Evolutionary conservation across 164 flowering plant genomes (phyloP), one percentile per base, ranked within the genome.

Genomic region (Annona squamosa): DNA sequence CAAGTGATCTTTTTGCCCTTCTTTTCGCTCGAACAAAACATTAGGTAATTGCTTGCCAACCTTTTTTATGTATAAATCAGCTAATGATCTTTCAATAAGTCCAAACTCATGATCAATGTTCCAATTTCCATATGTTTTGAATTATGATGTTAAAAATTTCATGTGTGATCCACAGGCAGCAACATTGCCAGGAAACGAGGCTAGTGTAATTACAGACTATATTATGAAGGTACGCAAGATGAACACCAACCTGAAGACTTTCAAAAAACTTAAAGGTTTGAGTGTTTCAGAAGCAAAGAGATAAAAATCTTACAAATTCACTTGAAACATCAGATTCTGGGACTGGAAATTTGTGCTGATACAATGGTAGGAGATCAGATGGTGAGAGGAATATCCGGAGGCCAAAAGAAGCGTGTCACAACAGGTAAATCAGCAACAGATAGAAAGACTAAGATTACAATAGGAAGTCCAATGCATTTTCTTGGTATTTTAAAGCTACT

Each of bases 111-210:
- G 37, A 26, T 26, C 37, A 26, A 26, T 26, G 37, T 26, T 26
- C 37, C 37, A 26, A 26, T 26, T 26, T 26, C 37, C 37, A 26
- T 26, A 26, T 26, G 37, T 26, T 26, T 26, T 26, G 37, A 26
- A 26, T 26, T 26, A 26, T 26, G 37, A 26, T 26, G 37, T 26
- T 26, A 26, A 26, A 37, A 5, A 41, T 70, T 44, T 48, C 18
- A 43, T 69, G 81, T 85, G 5, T 63, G 37, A 17, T 4, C 88
- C 71, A 6, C 75, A 89, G 94, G 93, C 90, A 47, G 75, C 82
- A 4, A 68, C 89, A 62, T 48, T 79, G 3, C 87, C 82, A 72
- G 90, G 88, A 16, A 83, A 81, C 52, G 78, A 85, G 72, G 77
- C 75, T 4, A 85, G 66, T 81, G 82, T 74, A 65, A 72, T 78